phyloP scores from a whole-genome alignment of 2,329 filamentous ascomycete genomes.

The Ophiostoma australiae region DNA sequence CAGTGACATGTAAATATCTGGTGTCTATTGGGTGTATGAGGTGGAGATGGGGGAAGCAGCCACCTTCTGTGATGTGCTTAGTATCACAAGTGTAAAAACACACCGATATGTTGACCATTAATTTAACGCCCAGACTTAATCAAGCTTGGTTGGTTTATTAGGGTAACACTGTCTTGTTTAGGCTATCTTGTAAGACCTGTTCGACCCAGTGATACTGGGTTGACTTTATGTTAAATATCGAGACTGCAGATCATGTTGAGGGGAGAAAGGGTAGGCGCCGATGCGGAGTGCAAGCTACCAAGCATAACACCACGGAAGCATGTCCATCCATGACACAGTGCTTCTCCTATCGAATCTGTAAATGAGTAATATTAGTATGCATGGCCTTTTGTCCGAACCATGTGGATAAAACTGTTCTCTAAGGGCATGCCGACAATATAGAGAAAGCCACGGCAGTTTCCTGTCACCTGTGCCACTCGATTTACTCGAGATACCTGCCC shows the following conservation, averaged over 20 bases:
- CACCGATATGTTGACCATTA: conserved; percentile 1
- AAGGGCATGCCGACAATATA: background rate
- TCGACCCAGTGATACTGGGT: background rate
- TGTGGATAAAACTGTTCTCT: background rate
- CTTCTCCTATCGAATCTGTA: background rate
- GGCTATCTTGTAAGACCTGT: background rate
- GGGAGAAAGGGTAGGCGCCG: background rate
- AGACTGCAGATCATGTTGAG: background rate
- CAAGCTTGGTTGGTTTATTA: background rate
- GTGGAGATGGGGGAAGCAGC: background rate
- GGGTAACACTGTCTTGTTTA: background rate
- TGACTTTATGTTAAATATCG: background rate
- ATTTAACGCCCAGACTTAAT: background rate
- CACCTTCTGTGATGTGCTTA: background rate
- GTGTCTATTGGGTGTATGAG: background rate
- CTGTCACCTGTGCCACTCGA: background rate
- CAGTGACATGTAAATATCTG: background rate
- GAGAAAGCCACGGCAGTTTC: background rate
- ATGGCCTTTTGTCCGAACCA: background rate
- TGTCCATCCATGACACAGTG: background rate
- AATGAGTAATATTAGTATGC: background rate
- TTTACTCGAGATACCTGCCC: background rate
- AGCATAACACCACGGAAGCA: background rate
- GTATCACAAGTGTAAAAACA: background rate
- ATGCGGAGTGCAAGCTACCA: background rate